phyloP scores from a whole-genome alignment of 106 monocot genomes.

The Alisma plantagoaquatica region DNA sequence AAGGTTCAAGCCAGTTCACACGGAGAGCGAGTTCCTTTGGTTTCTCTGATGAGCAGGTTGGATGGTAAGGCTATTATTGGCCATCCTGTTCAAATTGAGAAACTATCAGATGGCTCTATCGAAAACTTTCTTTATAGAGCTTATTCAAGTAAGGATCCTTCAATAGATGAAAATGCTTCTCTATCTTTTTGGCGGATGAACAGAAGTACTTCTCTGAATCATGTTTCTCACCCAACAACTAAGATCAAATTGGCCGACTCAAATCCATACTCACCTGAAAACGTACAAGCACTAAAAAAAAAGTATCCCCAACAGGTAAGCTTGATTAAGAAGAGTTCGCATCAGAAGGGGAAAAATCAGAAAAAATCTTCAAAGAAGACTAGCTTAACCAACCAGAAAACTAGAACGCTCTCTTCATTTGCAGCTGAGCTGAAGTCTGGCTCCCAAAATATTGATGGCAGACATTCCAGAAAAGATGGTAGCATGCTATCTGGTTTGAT shows the following conservation, averaged over 20 bases:
- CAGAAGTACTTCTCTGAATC: constrained; percentile 57
- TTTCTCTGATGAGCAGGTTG: constrained; percentile 78
- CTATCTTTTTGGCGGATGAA: constrained; percentile 54
- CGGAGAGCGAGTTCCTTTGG: constrained; percentile 79
- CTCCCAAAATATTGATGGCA: not conserved
- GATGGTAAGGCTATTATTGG: constrained; percentile 88
- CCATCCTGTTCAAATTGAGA: constrained; percentile 73
- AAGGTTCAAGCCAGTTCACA: constrained; percentile 64
- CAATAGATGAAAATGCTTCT: constrained; percentile 23
- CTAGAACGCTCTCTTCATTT: constrained; percentile 48
- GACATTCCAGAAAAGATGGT: not conserved
- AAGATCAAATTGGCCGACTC: too few relatives aligned
- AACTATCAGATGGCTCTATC: constrained; percentile 54
- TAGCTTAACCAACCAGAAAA: constrained; percentile 41
- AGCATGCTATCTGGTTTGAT: constrained; percentile 37
- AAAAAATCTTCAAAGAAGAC: constrained; percentile 40
- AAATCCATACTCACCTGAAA: too few relatives aligned
- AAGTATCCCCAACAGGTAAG: too few relatives aligned
- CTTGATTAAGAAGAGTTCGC: constrained; percentile 20
- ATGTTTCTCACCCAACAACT: constrained; percentile 51
- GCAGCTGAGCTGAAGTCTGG: constrained; percentile 15
- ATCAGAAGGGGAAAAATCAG: constrained; percentile 4
- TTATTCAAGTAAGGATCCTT: not conserved
- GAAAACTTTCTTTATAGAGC: constrained; percentile 15
- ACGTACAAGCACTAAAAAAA: too few relatives aligned